Evolutionary conservation across 139 green algal genomes (phyloP).

Genomic region (Coelastrella sp.): DNA sequence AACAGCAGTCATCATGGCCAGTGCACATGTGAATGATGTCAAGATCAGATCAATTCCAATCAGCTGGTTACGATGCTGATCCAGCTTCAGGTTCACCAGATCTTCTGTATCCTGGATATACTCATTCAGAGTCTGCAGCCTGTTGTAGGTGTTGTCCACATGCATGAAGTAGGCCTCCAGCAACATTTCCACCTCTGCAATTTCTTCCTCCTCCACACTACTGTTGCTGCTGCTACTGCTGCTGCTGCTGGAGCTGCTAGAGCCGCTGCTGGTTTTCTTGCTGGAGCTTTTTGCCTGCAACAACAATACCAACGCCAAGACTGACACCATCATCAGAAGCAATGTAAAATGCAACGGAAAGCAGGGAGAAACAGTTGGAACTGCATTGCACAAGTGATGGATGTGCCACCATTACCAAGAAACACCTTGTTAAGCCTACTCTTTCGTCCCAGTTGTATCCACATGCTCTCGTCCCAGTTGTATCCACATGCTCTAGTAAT

Average conservation of each 20-base stretch:
- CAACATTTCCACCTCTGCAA: conserved; percentile 82
- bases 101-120: conserved; percentile 71
- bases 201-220: conserved; percentile 69
- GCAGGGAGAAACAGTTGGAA: not conserved
- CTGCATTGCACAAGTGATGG: too few relatives aligned
- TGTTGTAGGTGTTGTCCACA: conserved; percentile 77
- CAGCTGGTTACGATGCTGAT: conserved; percentile 88
- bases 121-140: conserved; percentile 61
- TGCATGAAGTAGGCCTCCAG: conserved; percentile 79
- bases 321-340: not conserved
- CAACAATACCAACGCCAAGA: not conserved
- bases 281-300: conserved; percentile 8
- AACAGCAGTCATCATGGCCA: conserved; percentile 79
- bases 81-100: conserved; percentile 91
- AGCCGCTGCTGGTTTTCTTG: conserved; percentile 26
- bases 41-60: conserved; percentile 89
- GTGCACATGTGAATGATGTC: conserved; percentile 77
- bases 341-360: not conserved
- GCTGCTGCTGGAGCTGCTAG: conserved; percentile 38
- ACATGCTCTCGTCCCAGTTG: too few relatives aligned
- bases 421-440: too few relatives aligned
- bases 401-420: too few relatives aligned
- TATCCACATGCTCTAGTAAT: too few relatives aligned
- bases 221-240: conserved; percentile 26
- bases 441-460: too few relatives aligned